Conservation (phyloP, 108 stramenopile species). For the Nannochloropsis oceanica region DNA sequence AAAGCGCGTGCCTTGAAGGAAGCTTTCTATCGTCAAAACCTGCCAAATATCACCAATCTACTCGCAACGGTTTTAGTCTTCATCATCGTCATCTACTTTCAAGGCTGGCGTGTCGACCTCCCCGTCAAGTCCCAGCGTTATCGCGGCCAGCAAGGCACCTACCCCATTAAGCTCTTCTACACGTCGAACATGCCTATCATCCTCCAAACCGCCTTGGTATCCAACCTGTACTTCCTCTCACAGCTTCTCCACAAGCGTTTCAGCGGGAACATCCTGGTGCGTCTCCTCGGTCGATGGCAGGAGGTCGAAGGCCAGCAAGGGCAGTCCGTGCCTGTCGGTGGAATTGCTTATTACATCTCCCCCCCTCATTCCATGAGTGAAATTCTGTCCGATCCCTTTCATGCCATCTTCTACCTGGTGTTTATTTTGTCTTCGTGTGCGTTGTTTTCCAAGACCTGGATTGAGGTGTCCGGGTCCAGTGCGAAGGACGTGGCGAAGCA, state of each 20-base stretch:
- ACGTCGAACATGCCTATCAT: slow-evolving; percentile 99
- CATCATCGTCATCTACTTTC: slow-evolving; percentile 96
- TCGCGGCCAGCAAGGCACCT: slow-evolving; percentile 63
- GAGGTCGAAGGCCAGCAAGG: slow-evolving; percentile 73
- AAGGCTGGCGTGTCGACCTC: slow-evolving; percentile 95
- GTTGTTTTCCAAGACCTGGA: slow-evolving; percentile 97
- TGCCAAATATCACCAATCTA: slow-evolving; percentile 95
- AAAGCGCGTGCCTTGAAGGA: slow-evolving; percentile 86
- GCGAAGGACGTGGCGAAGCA: slow-evolving; percentile 97
- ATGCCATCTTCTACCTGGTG: slow-evolving; percentile 89
- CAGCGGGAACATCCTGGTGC: slow-evolving; percentile 83
- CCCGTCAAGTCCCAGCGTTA: slow-evolving; percentile 92
- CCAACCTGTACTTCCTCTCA: slow-evolving; percentile 95
- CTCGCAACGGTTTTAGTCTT: slow-evolving; percentile 88
- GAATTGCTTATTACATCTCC: slow-evolving; percentile 98
- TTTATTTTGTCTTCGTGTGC: slow-evolving; percentile 95
- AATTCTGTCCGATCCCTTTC: slow-evolving; percentile 93
- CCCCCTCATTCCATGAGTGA: slow-evolving; percentile 78
- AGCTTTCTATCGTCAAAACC: slow-evolving; percentile 88
- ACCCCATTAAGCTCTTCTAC: slow-evolving; percentile 82
- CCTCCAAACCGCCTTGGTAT: slow-evolving; percentile 90
- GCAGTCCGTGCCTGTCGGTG: slow-evolving; percentile 83
- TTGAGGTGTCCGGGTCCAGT: slow-evolving; percentile 88
- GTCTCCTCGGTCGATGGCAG: slow-evolving; percentile 93
- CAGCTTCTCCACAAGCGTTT: slow-evolving; percentile 97